Evolutionary conservation across 768 basidiomycete species (phyloP), one percentile per base, ranked within the genome.

Genomic region (Phylloporus rhodoxanthus): DNA sequence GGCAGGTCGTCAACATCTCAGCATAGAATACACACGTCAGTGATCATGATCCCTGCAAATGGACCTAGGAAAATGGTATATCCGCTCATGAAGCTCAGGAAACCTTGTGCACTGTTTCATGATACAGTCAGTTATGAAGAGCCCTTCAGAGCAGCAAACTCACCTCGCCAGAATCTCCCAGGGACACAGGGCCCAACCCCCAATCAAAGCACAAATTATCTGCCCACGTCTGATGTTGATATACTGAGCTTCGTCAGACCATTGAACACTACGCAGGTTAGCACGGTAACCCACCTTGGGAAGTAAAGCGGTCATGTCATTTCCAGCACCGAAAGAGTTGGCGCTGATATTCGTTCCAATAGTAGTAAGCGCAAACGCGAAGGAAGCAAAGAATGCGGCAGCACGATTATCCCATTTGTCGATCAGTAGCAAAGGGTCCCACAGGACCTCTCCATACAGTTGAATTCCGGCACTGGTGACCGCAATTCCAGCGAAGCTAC

Each of bases 41-140:
- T 72, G 44, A 79, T 77, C 74, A 84, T 77, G 58, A 93, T 82
- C 11, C 84, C 87, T 29, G 86, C 82, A 57, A 95, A 85, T 1
- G 91, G 91, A 1, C 87, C 89, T 11, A 95, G 72, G 63, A 94
- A 89, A 25, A 93, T 80, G 0, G 88, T 86, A 61, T 92, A 93
- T 4, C 87, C 88, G 17, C 76, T 77, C 84, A 91, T 87, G 69
- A 91, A 91, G 23, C 75, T 72, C 57, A 91, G 63, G 70, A 91
- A 91, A 0, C 81, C 80, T 26, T 80, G 73, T 0, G 85, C 87
- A 40, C 64, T 67, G n/a, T n/a, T n/a, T n/a, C n/a, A n/a, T 14
- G 4, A 15, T n/a, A 14, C 8, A 4, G 15, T 10, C 6, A 4
- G 20, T n/a, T n/a, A n/a, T n/a, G n/a, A n/a, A n/a, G n/a, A n/a